A percentile compares a stretch with the other conserved stretches of the same genome.
phyloP scores from a whole-genome alignment of 352 stramenopile genomes.

The Phytophthora cryptogea region DNA sequence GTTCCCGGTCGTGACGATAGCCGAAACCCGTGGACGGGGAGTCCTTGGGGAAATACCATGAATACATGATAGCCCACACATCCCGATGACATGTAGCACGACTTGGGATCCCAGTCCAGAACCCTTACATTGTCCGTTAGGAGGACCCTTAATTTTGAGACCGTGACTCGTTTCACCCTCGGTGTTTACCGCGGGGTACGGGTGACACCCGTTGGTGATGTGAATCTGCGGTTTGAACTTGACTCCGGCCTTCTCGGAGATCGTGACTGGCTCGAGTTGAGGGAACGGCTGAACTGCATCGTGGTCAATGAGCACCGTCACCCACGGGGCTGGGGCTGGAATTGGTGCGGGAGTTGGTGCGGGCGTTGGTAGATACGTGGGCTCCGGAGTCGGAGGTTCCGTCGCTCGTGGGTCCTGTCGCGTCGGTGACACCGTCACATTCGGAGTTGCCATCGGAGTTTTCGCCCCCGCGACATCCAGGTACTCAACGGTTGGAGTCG shows the following conservation, averaged over 20 bases:
- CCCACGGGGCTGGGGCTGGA: constrained; percentile 14
- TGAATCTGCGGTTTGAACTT: too few species aligned
- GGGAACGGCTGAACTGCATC: constrained; percentile 22
- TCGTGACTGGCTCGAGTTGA: constrained; percentile 12
- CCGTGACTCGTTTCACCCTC: constrained; percentile 6
- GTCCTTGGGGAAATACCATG: too few species aligned
- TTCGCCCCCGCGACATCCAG: too few species aligned
- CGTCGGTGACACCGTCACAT: too few species aligned
- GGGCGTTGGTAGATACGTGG: neutral
- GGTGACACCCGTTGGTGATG: too few species aligned
- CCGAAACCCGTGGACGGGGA: too few species aligned
- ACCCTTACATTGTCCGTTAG: constrained; percentile 10
- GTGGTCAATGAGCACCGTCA: constrained; percentile 10
- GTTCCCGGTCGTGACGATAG: too few species aligned
- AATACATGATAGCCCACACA: constrained; percentile 15
- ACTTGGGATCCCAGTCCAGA: constrained; percentile 21
- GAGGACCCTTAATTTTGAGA: constrained; percentile 15
- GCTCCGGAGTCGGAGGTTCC: neutral
- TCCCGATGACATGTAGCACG: constrained; percentile 4
- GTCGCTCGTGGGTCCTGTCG: constrained; percentile 5
- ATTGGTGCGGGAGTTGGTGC: constrained; percentile 8
- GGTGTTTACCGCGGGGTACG: constrained; percentile 21
- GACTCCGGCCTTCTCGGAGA: constrained; percentile 9
- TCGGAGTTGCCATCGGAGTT: too few species aligned
- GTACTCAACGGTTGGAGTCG: too few species aligned